Evolutionary conservation across 768 basidiomycete species (phyloP), one percentile per base, ranked within the genome.

Genomic region (Grammothele lineata): DNA sequence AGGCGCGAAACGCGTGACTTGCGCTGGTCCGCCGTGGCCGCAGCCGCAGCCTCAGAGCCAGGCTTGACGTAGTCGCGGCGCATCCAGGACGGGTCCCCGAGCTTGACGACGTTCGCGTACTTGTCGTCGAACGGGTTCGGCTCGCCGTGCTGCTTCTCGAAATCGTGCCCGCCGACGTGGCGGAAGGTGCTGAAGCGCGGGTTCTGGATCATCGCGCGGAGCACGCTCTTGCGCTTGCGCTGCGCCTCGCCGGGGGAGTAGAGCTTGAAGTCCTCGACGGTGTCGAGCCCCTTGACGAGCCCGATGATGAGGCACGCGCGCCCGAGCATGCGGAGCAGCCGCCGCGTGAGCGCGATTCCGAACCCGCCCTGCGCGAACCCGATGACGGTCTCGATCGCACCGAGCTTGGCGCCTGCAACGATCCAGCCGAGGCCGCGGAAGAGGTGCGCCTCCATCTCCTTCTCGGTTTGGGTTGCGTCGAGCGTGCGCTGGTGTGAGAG

Each of bases 371-470:
- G 64, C 3, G 72, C 73, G 54, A 87, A 88, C 1, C 86, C 88
- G 9, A 83, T 57, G 5, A 79, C 61, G 5, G 76, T 78, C 63
- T 91, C 88, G 38, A 82, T 59, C 3, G 77, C 77, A 9, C 85
- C 84, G 21, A 89, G 57, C 57, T 79, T 76, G 45, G 85, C 59
- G 3, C 78, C 85, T 0, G 58, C 66, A n/a, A 74, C 66, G 37
- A 88, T 70, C 86, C 85, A 90, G 15, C 70, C 77, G 9, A 78
- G 74, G 9, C 87, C 88, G 47, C 71, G 75, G 54, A 82, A 67
- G 17, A 77, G 62, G 19, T 69, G 62, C 15, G 54, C 50, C 25
- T 54, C 47, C 27, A 45, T 36, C 40, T 67, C 47, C 77, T 67
- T 66, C 10, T 65, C 64, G 5, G 21, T 35, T n/a, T 37, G 41